Percentiles rank a stretch among this genome's conserved stretches.
phyloP scores from a whole-genome alignment of 768 basidiomycete genomes.

The Pulveroboletus sp. region DNA sequence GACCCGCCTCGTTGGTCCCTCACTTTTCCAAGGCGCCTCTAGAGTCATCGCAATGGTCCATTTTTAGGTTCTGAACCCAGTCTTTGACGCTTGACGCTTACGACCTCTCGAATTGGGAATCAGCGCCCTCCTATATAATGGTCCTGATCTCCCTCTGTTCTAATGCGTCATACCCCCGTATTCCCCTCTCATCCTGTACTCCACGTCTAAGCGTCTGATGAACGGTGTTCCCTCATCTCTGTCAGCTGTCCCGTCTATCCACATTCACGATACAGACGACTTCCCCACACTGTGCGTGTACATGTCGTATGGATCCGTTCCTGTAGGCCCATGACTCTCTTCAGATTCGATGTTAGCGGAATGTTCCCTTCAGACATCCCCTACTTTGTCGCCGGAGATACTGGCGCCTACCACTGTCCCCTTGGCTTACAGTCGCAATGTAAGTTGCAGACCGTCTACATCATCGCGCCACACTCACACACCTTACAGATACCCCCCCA shows the following conservation, averaged over 20 bases:
- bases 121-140: conserved; percentile 19
- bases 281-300: conserved; percentile 10
- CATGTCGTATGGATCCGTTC: conserved; percentile 2
- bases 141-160: neutral
- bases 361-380: neutral
- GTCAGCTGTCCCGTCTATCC: conserved; percentile 16
- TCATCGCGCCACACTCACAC: conserved; percentile 16
- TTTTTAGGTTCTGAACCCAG: conserved; percentile 1
- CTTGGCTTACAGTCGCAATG: conserved; percentile 2
- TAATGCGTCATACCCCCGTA: conserved; percentile 7
- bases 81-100: conserved; percentile 6
- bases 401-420: neutral
- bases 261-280: conserved; percentile 11
- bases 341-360: conserved; percentile 7
- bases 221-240: neutral
- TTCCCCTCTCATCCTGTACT: neutral
- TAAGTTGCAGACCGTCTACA: neutral
- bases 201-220: conserved; percentile 3
- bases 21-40: conserved; percentile 9
- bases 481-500: neutral
- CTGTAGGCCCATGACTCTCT: conserved; percentile 6
- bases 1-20: neutral
- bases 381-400: neutral
- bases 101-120: conserved; percentile 4
- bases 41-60: neutral